Evolutionary conservation across 768 basidiomycete genomes (phyloP), one percentile per base, ranked within the genome.

Genomic region (Tulasnella calospora): DNA sequence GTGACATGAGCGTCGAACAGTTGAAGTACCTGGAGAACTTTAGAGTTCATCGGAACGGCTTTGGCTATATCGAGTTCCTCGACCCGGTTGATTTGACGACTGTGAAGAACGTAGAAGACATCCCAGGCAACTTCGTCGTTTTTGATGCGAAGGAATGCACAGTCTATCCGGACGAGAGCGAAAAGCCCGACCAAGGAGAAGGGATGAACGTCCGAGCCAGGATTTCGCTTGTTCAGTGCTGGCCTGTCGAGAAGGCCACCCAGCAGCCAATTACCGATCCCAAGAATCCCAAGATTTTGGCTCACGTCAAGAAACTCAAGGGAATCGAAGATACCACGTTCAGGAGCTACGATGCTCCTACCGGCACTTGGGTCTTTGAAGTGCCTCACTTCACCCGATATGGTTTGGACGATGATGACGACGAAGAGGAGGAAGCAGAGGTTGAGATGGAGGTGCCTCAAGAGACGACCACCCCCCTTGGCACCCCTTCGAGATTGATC

Each of bases 61-160:
- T 91, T 81, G 98, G 98, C 41, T 89, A 95, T 84, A 92, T 99
- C 80, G 85, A 89, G 83, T 89, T 97, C 91, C 86, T 89, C 84
- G 87, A 94, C 85, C 86, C 92, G 80, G 85, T 89, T 79, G 95
- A 99, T 83, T 89, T 99, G 78, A 98, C 96, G 35, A 91, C 92
- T 33, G 86, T 97, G 71, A 86, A 90, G 21, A 92, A 91, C 82
- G 88, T 99, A 51, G 89, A 90, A 9, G 90, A 92, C 51, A 89
- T 99, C 41, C 87, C 95, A 6, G 97, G 96, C n/a, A 90, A 91
- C 78, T 88, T 95, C 79, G 89, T 99, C 35, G 88, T 92, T 70
- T 96, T 99, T 83, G 92, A 94, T 79, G 92, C 95, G 83, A 94
- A 93, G 87, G 95, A 96, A 83, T 94, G 94, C 82, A 92, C 90